Conservation (phyloP, 768 basidiomycete species). For the Leccinum broughii region DNA sequence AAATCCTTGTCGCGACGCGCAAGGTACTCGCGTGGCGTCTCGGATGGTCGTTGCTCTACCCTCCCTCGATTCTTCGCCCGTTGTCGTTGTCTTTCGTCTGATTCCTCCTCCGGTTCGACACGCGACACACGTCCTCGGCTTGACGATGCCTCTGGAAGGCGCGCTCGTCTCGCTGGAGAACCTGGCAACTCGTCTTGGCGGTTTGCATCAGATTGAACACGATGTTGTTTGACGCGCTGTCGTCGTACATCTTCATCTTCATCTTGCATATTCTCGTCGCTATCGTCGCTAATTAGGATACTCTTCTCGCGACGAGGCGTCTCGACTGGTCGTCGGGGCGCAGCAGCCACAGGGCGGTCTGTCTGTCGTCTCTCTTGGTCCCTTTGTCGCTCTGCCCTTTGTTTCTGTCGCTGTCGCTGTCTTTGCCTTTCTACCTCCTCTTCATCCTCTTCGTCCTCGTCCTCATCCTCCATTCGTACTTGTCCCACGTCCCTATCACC, state of each 20-base stretch:
- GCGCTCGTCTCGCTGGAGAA: slow-evolving; percentile 5
- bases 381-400: background rate
- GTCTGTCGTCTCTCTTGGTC: background rate
- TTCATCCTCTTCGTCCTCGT: slow-evolving; percentile 5
- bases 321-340: background rate
- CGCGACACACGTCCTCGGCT: background rate
- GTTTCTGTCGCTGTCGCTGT: slow-evolving; percentile 7
- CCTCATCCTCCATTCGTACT: slow-evolving; percentile 10
- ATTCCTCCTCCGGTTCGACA: background rate
- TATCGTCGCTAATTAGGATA: slow-evolving; percentile 4
- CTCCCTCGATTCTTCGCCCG: background rate
- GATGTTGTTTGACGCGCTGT: slow-evolving; percentile 19
- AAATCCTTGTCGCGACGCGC: background rate
- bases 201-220: slow-evolving; percentile 6
- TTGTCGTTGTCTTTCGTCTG: slow-evolving; percentile 3
- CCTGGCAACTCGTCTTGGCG: background rate
- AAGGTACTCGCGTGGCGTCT: background rate
- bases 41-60: background rate
- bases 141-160: background rate
- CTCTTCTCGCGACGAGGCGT: background rate
- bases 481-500: background rate
- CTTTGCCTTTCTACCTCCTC: slow-evolving; percentile 17
- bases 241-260: slow-evolving; percentile 6
- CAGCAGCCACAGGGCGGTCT: background rate
- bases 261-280: background rate